Percentiles rank a stretch among this genome's conserved stretches.
Conservation (phyloP, 164 flowering plant species). For the Amborella trichopoda region DNA sequence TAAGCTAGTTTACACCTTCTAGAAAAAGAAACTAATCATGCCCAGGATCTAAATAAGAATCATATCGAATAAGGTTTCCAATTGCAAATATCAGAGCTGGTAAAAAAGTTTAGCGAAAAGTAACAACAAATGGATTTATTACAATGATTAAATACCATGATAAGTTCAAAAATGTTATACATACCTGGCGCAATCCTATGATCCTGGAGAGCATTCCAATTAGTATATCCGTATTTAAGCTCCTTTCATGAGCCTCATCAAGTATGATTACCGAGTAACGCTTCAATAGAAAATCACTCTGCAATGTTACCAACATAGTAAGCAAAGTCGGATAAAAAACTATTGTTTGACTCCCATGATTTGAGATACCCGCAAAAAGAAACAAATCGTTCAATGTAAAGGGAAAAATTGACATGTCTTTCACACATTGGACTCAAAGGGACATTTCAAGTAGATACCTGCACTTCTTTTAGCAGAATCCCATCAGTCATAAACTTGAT, state of each 20-base stretch:
- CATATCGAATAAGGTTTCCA: no score
- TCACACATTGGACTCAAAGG: no score
- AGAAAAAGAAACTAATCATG: no score
- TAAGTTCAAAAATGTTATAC: no score
- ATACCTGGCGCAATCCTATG: conserved; percentile 57
- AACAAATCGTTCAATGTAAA: neutral
- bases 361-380: neutral
- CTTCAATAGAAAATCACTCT: conserved; percentile 73
- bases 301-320: conserved; percentile 17
- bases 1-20: no score
- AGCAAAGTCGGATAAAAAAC: neutral
- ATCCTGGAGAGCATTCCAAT: conserved; percentile 92
- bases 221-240: conserved; percentile 94
- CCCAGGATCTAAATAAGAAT: no score
- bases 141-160: no score
- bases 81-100: no score
- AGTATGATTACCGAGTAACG: conserved; percentile 74
- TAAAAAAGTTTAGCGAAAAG: no score
- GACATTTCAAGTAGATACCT: conserved; percentile 37
- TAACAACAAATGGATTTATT: no score
- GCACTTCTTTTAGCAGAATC: conserved; percentile 86
- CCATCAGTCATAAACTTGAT: conserved; percentile 99
- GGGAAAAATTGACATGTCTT: no score
- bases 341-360: no score
- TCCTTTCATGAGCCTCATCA: conserved; percentile 98